Evolutionary conservation across 306 rosid species (phyloP).

Genomic region (Pachyrhizus erosus): DNA sequence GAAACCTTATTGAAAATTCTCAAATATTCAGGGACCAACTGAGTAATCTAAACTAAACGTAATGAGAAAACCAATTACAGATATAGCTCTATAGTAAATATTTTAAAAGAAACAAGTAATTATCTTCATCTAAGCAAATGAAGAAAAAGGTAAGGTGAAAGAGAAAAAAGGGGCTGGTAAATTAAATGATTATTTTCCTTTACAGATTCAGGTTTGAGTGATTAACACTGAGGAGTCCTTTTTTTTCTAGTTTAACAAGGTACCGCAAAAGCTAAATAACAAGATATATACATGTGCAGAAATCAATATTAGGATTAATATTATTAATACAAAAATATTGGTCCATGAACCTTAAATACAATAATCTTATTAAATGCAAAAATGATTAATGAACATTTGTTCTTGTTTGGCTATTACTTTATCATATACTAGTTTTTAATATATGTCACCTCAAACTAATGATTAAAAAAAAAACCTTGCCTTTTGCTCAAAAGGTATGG

Average conservation of each 20-base stretch:
- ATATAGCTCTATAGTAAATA: neutral
- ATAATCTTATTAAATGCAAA: neutral
- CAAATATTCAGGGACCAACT: neutral
- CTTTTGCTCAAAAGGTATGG: neutral
- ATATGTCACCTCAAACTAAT: neutral
- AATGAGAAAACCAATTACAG: neutral
- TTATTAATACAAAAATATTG: neutral
- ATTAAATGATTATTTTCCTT: neutral
- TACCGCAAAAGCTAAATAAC: neutral
- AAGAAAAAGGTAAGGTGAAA: neutral
- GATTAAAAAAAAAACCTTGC: neutral
- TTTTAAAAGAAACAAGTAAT: neutral
- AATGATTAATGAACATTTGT: neutral
- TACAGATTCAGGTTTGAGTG: neutral
- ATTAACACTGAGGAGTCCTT: neutral
- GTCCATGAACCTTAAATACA: neutral
- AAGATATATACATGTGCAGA: neutral
- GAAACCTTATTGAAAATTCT: neutral
- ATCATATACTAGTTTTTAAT: neutral
- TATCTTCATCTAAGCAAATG: neutral
- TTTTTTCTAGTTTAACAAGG: neutral
- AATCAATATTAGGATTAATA: neutral
- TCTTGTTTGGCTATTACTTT: neutral
- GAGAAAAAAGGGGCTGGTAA: neutral
- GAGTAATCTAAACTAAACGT: neutral